Percentiles rank a stretch among this genome's conserved stretches.
Evolutionary conservation across 345 rosid species (phyloP).

Genomic region (Balakata baccata): DNA sequence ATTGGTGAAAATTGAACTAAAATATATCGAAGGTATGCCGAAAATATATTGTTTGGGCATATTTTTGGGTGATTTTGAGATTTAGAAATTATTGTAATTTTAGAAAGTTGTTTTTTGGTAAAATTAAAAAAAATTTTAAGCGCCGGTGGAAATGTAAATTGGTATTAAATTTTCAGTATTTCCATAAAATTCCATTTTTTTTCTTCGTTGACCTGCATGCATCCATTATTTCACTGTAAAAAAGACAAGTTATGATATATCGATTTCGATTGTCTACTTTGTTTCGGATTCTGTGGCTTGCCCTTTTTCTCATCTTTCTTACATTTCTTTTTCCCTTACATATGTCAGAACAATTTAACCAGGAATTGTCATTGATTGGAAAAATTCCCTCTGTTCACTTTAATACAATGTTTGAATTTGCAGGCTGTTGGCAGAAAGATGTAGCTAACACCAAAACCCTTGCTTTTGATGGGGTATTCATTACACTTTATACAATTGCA

Average conservation of each 20-base stretch:
- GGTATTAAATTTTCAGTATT: too few species aligned
- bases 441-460: slow-evolving; percentile 85
- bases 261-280: not conserved
- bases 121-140: too few species aligned
- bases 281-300: not conserved
- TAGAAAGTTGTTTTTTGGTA: too few species aligned
- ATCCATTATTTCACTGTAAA: not conserved
- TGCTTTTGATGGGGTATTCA: slow-evolving; percentile 86
- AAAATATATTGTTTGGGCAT: too few species aligned
- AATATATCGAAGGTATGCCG: too few species aligned
- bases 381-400: slow-evolving; percentile 91
- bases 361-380: slow-evolving; percentile 76
- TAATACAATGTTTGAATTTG: slow-evolving; percentile 83
- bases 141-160: too few species aligned
- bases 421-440: slow-evolving; percentile 91
- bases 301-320: not conserved
- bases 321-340: slow-evolving; percentile 22
- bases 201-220: not conserved
- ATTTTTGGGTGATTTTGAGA: too few species aligned
- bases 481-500: slow-evolving; percentile 75
- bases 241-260: not conserved
- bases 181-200: too few species aligned
- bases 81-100: too few species aligned
- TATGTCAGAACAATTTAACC: slow-evolving; percentile 99
- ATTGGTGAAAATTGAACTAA: too few species aligned